Evolutionary conservation across 2,329 filamentous ascomycete genomes (phyloP), one percentile per base, ranked within the genome.

Genomic region (Exophiala phaeomuriformis): DNA sequence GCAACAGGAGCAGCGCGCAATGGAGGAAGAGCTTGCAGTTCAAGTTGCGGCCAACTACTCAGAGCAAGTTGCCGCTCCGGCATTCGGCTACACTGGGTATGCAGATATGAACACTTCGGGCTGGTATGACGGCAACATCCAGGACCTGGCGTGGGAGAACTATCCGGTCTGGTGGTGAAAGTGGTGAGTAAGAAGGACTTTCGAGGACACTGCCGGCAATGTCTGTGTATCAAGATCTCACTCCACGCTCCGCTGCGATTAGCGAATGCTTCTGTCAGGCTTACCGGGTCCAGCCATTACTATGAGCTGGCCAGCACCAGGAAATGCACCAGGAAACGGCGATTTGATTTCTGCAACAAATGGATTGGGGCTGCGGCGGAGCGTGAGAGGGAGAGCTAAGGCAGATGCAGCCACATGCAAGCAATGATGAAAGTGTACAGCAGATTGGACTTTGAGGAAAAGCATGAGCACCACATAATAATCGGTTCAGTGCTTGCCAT

Each of bases 101-200:
- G 40, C 46, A 33, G 40, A 12, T 9, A 37, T 53, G 28, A 37
- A 12, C 35, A 30, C 28, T 28, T 41, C 19, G 28, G 41, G 32
- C 40, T 53, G 47, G 47, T 40, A 35, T 30, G 41, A 53, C 5
- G 51, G 42, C 12, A 47, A 40, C 9, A 28, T 47, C 28, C 39
- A 39, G n/a, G 29, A 41, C 4, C 29, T 31, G 4, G 28, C 31
- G 27, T 53, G 51, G 51, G 46, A 53, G 12, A 29, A 49, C 12
- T 36, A 50, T 37, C 51, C 32, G 9, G n/a, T 49, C 8, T 53
- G 51, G 51, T 49, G 41, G 33, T 46, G 41, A 46, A 39, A 6
- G 2, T 35, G 28, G 27, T 50, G 39, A 27, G 28, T 32, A 7
- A 27, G 32, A 27, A 47, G 9, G 36, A 31, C 19, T 19, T 47